A percentile compares a stretch with the other conserved stretches of the same genome.
phyloP scores from a whole-genome alignment of 1,284 basidiomycete genomes.

The Exobasidium cylindrosporum region DNA sequence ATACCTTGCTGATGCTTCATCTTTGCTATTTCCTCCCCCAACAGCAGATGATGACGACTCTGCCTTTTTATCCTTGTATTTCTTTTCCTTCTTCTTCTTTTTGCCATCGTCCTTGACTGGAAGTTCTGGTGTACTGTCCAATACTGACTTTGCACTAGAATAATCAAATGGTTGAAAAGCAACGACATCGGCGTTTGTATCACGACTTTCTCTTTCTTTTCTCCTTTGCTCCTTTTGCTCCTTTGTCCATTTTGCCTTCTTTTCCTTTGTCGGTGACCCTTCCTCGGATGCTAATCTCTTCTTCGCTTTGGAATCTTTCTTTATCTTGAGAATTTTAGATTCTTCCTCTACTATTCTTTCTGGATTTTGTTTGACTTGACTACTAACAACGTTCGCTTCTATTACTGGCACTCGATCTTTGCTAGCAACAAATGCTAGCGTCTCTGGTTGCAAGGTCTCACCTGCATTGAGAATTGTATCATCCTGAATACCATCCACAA shows the following conservation, averaged over 20 bases:
- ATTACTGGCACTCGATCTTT: not conserved
- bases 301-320: not conserved
- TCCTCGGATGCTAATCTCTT: not conserved
- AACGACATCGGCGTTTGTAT: not conserved
- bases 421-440: not conserved
- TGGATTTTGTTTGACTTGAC: not conserved
- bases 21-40: too few relatives aligned
- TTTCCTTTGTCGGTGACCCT: constrained; percentile 1
- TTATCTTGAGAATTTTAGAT: not conserved
- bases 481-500: too few relatives aligned
- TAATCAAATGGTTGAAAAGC: constrained; percentile 16
- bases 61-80: constrained; percentile 4
- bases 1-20: not conserved
- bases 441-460: not conserved
- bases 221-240: constrained; percentile 8
- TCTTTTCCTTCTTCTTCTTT: constrained; percentile 12
- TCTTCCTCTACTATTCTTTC: not conserved
- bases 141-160: not conserved
- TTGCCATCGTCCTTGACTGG: not conserved
- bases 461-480: not conserved
- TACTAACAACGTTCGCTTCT: not conserved
- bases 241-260: constrained; percentile 14
- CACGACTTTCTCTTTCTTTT: constrained; percentile 4
- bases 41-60: not conserved
- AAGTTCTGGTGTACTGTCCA: constrained; percentile 1